phyloP scores from a whole-genome alignment of 768 basidiomycete species.

The Lentinus brumalis region DNA sequence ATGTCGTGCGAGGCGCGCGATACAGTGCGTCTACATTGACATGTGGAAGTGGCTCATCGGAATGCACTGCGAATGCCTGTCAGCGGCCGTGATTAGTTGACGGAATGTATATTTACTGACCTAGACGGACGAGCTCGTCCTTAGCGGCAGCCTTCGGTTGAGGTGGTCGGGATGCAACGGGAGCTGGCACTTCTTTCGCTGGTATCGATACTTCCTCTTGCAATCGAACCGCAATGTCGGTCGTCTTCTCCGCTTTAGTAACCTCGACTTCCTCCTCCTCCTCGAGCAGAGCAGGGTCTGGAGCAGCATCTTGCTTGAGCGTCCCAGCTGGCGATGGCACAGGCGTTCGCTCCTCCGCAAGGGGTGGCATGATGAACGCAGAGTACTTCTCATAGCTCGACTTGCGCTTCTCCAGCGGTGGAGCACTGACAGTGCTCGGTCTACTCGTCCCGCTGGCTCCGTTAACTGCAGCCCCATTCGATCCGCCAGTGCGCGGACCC shows the following conservation, averaged over 20 bases:
- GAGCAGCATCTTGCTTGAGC: conserved; percentile 37
- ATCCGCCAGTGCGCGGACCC: conserved; percentile 15
- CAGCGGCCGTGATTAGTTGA: background rate
- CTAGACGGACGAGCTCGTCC: conserved; percentile 9
- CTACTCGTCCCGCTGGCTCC: conserved; percentile 1
- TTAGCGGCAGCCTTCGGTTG: background rate
- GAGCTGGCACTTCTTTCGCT: background rate
- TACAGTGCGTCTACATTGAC: conserved; percentile 54
- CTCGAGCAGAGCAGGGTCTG: conserved; percentile 3
- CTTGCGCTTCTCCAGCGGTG: conserved; percentile 56
- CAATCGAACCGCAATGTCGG: background rate
- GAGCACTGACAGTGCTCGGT: background rate
- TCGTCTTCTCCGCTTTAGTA: background rate
- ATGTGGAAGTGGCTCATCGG: conserved; percentile 46
- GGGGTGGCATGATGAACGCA: conserved; percentile 58
- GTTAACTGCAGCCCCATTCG: background rate
- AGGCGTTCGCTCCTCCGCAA: conserved; percentile 71
- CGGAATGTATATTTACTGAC: conserved; percentile 4
- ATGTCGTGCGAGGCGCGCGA: conserved; percentile 28
- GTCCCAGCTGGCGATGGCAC: conserved; percentile 55
- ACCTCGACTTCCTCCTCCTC: conserved; percentile 2
- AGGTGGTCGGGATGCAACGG: background rate
- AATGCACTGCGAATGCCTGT: conserved; percentile 34
- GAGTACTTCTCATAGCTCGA: conserved; percentile 72
- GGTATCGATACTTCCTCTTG: background rate